Evolutionary conservation across 192 early-diverging fungal genomes (phyloP).

Genomic region (Rhizophagus clarus): DNA sequence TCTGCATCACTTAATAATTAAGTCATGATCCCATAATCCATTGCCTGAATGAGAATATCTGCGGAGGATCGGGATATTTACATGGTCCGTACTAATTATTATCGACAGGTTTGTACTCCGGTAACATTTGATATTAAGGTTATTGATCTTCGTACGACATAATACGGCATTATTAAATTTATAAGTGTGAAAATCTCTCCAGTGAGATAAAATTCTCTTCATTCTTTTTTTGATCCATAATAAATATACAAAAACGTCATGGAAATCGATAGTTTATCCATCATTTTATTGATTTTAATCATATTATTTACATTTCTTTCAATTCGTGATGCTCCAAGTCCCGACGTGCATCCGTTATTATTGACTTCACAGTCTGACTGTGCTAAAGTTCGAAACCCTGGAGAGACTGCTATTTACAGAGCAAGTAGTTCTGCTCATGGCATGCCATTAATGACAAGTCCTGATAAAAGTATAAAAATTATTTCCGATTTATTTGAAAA

Average conservation of each 20-base stretch:
- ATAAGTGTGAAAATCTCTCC: no score
- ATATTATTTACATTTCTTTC: constrained; percentile 37
- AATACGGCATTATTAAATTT: no score
- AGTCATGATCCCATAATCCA: no score
- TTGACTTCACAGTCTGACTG: constrained; percentile 56
- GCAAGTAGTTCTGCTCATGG: constrained; percentile 48
- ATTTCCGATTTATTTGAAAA: constrained; percentile 51
- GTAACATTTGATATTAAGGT: no score
- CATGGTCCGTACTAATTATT: no score
- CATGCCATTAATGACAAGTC: constrained; percentile 38
- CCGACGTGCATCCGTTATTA: constrained; percentile 63
- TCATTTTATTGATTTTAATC: constrained; percentile 41
- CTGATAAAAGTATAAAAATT: constrained; percentile 46
- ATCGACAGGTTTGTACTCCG: no score
- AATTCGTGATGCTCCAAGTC: constrained; percentile 40
- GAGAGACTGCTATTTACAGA: constrained; percentile 57
- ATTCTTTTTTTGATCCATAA: neutral
- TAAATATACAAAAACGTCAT: constrained; percentile 18
- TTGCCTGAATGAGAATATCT: no score
- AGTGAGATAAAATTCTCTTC: no score
- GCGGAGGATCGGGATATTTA: no score
- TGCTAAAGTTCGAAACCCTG: constrained; percentile 48
- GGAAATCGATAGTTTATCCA: constrained; percentile 54
- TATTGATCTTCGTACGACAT: no score
- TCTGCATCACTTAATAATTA: no score